Evolutionary conservation across 1,284 basidiomycete genomes (phyloP).

Genomic region (Trametes versicolor): DNA sequence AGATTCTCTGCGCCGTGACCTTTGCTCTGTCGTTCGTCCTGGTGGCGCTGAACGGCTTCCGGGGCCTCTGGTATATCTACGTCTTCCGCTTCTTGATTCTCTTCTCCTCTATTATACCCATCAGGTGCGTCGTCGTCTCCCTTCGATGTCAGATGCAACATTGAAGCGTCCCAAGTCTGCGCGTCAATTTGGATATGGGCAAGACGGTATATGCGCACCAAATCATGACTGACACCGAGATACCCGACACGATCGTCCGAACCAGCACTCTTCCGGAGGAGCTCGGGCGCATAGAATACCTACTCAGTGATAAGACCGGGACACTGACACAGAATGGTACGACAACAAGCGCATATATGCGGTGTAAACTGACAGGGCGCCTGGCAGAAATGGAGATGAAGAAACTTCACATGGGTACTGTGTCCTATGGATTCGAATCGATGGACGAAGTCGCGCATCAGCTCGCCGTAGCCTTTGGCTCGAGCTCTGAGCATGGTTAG

Average conservation of each 20-base stretch:
- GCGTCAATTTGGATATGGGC: conserved; percentile 99
- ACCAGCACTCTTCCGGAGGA: conserved; percentile 98
- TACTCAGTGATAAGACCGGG: conserved; percentile 97
- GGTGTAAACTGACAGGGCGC: neutral
- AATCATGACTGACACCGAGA: conserved; percentile 94
- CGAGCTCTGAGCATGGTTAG: conserved; percentile 58
- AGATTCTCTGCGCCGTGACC: conserved; percentile 96
- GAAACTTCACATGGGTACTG: conserved; percentile 98
- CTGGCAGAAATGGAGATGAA: conserved; percentile 97
- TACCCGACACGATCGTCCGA: conserved; percentile 94
- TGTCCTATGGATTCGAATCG: conserved; percentile 95
- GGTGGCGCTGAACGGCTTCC: conserved; percentile 96
- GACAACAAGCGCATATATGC: conserved; percentile 30
- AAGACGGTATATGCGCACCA: conserved; percentile 98
- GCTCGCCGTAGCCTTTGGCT: conserved; percentile 82
- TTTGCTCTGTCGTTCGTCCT: conserved; percentile 92
- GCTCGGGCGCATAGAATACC: conserved; percentile 94
- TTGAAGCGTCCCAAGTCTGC: conserved; percentile 67
- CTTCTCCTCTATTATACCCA: conserved; percentile 99
- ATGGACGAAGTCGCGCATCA: conserved; percentile 99
- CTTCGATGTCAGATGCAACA: neutral
- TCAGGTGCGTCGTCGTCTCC: conserved; percentile 71
- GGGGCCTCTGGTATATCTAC: conserved; percentile 96
- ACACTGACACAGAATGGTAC: conserved; percentile 97
- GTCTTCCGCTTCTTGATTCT: conserved; percentile 97